These are phyloP conservation scores for Pyracantha coccinea DNA, from an alignment of 331 rosid genomes.

Conservation along the genomic window DNA sequence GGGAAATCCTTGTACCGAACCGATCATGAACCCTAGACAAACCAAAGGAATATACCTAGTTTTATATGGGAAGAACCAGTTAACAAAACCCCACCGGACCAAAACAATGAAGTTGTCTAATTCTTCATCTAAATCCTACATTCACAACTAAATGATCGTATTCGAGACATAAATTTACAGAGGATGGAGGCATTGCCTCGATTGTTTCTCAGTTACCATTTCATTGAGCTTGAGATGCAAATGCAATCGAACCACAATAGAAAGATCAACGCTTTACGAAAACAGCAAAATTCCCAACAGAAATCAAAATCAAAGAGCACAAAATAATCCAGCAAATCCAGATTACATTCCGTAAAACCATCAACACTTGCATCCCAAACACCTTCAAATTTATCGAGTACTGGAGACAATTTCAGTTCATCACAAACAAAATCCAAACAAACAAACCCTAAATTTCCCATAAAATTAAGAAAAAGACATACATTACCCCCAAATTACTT, in stretches of 20 bases:
- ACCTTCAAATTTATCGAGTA: conserved; percentile 21
- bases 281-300: neutral
- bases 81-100: too few relatives aligned
- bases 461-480: neutral
- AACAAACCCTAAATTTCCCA: conserved; percentile 25
- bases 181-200: neutral
- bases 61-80: too few relatives aligned
- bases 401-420: conserved; percentile 22
- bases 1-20: neutral
- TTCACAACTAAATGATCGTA: neutral
- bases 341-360: neutral
- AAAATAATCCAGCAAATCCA: neutral
- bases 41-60: neutral
- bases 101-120: too few relatives aligned
- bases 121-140: neutral
- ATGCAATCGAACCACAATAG: neutral
- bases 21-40: neutral
- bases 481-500: conserved; percentile 17
- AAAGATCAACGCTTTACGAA: neutral
- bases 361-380: conserved; percentile 3
- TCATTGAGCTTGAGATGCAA: neutral
- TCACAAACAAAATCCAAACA: conserved; percentile 23
- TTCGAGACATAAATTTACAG: neutral
- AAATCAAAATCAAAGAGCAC: neutral
- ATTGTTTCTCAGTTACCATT: neutral